Conservation (phyloP, 2,329 filamentous ascomycete genomes). For the Monosporascus sp. region DNA sequence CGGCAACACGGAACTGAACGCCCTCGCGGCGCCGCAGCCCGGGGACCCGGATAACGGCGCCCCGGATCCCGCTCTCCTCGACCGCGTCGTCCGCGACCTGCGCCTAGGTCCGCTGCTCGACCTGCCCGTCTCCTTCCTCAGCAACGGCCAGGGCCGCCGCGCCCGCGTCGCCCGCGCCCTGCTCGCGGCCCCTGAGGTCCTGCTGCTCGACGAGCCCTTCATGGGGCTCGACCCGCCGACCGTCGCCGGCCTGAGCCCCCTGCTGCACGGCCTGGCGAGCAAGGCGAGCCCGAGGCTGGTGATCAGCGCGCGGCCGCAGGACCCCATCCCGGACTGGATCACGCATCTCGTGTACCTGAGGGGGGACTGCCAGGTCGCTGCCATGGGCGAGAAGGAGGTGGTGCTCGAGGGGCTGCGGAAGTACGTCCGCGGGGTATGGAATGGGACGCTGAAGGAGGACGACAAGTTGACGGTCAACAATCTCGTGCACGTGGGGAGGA, state of each 20-base stretch:
- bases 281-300: conserved; percentile 66
- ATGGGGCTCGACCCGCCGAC: conserved; percentile 92
- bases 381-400: conserved; percentile 59
- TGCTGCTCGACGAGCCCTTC: conserved; percentile 90
- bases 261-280: conserved; percentile 65
- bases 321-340: conserved; percentile 84
- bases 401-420: conserved; percentile 52
- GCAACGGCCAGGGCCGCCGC: conserved; percentile 85
- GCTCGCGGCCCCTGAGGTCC: conserved; percentile 69
- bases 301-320: conserved; percentile 76
- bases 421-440: conserved; percentile 43
- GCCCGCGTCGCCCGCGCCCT: conserved; percentile 85
- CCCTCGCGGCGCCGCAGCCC: conserved; percentile 46
- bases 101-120: conserved; percentile 63
- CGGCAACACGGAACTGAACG: conserved; percentile 79
- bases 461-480: conserved; percentile 42
- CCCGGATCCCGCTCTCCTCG: conserved; percentile 47
- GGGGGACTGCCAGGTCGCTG: conserved; percentile 58
- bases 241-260: conserved; percentile 61
- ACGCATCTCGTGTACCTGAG: conserved; percentile 74
- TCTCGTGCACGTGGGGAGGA: conserved; percentile 45
- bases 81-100: conserved; percentile 64
- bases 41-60: conserved; percentile 44
- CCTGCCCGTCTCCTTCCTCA: conserved; percentile 83
- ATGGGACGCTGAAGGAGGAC: conserved; percentile 40